These are phyloP conservation scores for Solanum aculeatissimum DNA, from an alignment of 305 asterid genomes.

Conservation along the genomic window DNA sequence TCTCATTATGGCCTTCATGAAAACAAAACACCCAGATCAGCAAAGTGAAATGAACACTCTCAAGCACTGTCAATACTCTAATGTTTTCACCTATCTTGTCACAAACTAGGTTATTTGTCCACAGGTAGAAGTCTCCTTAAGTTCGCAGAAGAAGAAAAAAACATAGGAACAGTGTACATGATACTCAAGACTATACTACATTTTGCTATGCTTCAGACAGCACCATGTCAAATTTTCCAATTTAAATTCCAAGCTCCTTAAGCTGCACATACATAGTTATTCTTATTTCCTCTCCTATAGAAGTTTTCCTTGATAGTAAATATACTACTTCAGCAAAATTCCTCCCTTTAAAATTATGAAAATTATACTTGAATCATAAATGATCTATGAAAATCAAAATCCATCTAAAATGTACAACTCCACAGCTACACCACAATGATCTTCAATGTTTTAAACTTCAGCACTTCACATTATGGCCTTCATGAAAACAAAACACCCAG, in stretches of 20 bases:
- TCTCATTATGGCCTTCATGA: background rate
- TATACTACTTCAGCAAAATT: background rate
- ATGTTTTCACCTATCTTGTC: background rate
- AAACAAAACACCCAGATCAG: background rate
- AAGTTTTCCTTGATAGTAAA: background rate
- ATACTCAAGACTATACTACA: background rate
- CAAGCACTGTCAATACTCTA: background rate
- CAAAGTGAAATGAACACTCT: background rate
- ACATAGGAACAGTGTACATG: background rate
- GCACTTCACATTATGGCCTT: background rate
- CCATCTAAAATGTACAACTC: background rate
- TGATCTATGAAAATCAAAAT: background rate
- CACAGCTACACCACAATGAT: background rate
- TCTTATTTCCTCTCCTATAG: background rate
- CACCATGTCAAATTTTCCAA: background rate
- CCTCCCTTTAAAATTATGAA: background rate
- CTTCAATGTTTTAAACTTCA: background rate
- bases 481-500: background rate
- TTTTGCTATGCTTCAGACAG: background rate
- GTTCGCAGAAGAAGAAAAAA: background rate
- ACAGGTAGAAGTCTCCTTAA: background rate
- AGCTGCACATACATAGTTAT: background rate
- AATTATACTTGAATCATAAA: background rate
- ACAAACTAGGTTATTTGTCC: background rate
- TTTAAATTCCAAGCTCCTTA: background rate